A percentile compares a stretch with the other conserved stretches of the same genome.
phyloP scores from a whole-genome alignment of 352 stramenopile species.

The Globisporangium middletonii region DNA sequence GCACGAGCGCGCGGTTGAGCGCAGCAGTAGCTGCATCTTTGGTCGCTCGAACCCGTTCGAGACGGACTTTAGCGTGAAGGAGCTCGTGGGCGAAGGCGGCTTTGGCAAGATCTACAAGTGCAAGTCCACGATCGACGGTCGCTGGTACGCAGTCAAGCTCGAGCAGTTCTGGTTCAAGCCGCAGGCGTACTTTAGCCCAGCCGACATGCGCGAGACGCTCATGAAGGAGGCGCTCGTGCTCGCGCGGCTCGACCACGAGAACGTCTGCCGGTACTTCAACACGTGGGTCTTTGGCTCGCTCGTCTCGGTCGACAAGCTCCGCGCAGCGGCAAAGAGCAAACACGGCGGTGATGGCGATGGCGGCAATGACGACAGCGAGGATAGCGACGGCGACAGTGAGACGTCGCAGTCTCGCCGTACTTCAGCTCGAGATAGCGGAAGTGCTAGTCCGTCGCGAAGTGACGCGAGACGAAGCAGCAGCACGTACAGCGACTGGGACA shows the following conservation, averaged over 20 bases:
- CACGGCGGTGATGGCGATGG: background rate
- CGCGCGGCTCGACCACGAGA: constrained; percentile 90
- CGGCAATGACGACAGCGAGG: background rate
- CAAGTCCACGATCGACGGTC: constrained; percentile 58
- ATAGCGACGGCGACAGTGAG: background rate
- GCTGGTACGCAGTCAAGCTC: constrained; percentile 75
- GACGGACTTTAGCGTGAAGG: constrained; percentile 64
- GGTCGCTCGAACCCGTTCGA: constrained; percentile 71
- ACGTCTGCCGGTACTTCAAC: constrained; percentile 92
- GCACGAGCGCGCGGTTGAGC: constrained; percentile 23
- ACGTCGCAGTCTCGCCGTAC: background rate
- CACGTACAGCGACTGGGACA: constrained; percentile 2
- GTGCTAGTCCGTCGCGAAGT: background rate
- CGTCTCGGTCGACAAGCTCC: constrained; percentile 46
- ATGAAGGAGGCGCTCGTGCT: constrained; percentile 91
- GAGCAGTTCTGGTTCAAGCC: constrained; percentile 84
- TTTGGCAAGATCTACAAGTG: constrained; percentile 81
- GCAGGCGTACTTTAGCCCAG: constrained; percentile 70
- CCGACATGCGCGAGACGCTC: constrained; percentile 86
- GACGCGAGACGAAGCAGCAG: background rate
- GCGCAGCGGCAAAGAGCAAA: background rate
- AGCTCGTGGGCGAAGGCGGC: constrained; percentile 63
- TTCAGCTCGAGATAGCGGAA: too few relatives aligned
- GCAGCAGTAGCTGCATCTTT: constrained; percentile 36
- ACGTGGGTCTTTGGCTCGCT: constrained; percentile 73